Conservation (phyloP, 2,329 filamentous ascomycete genomes). For the Acrodontium crateriforme region DNA sequence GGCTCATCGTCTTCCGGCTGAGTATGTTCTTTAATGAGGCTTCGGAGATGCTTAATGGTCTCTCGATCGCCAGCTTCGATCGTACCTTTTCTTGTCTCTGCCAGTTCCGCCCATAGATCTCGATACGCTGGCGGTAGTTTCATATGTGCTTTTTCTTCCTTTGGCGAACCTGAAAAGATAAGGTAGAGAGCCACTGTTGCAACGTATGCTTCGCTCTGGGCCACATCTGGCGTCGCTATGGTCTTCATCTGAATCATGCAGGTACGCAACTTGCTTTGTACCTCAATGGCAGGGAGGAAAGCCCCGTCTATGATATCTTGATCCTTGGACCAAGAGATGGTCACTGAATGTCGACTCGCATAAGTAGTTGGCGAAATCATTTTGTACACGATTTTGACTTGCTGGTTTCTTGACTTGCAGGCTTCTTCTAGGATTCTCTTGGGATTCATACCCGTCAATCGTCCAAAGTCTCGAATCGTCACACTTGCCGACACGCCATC, state of each 20-base stretch:
- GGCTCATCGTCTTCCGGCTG: conserved; percentile 43
- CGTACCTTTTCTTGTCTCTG: conserved; percentile 54
- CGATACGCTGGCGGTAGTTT: conserved; percentile 69
- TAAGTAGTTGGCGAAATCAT: conserved; percentile 61
- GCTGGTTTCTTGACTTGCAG: conserved; percentile 67
- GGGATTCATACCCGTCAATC: conserved; percentile 63
- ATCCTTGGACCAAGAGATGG: conserved; percentile 64
- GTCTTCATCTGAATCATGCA: conserved; percentile 59
- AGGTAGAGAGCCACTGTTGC: conserved; percentile 72
- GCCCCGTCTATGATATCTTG: conserved; percentile 40
- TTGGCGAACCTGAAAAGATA: conserved; percentile 60
- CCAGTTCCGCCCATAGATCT: conserved; percentile 72
- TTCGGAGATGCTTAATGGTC: conserved; percentile 52
- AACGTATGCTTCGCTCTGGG: conserved; percentile 78
- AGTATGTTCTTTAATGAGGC: conserved; percentile 42
- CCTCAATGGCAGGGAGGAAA: conserved; percentile 29
- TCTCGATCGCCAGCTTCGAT: conserved; percentile 57
- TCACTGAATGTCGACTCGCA: conserved; percentile 60
- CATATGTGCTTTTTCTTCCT: conserved; percentile 74
- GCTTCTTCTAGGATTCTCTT: conserved; percentile 69
- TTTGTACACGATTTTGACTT: conserved; percentile 52
- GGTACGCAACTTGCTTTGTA: conserved; percentile 30
- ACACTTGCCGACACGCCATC: conserved; percentile 32
- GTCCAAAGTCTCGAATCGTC: conserved; percentile 69
- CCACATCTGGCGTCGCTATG: conserved; percentile 57